Evolutionary conservation across 148 eudicot genomes (phyloP), one percentile per base, ranked within the genome.

Genomic region (Nepenthes gracilis): DNA sequence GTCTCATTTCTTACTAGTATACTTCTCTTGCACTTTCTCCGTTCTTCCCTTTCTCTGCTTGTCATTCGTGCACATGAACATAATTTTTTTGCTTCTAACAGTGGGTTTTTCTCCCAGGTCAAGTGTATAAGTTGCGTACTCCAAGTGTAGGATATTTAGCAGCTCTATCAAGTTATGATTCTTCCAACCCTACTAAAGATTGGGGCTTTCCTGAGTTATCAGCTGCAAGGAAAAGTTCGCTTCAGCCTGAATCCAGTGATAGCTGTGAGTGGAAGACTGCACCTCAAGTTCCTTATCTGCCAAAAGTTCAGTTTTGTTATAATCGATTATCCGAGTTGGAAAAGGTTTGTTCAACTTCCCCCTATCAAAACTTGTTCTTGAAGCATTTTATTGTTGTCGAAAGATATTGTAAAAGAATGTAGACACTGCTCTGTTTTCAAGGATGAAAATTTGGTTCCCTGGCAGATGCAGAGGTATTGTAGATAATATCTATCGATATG

Each of bases 131-230:
- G 73, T 67, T 94, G 73, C 77, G 83, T 74, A 86, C 62, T 67
- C 95, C 99, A 37, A 85, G 80, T 74, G 73, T 70, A 45, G 70
- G 72, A 60, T 81, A 86, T 72, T 55, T 94, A 70, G 75, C 81
- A 49, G 78, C 87, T 8, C 63, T 85, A 65, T 69, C 87, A 38
- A 62, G 55, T 66, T 81, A 76, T 70, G 95, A 94, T 78, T 83
- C 99, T 59, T 89, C 99, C 35, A 81, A 94, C 64, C 99, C 97
- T 62, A 89, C 99, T 55, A 83, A 78, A 65, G 90, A 81, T 43
- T 94, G 97, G 97, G 87, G 92, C 54, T 94, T 84, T 67, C 95
- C 97, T 35, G 85, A 75, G 68, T 54, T 86, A 58, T 77, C 86
- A 35, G 54, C 63, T 58, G 75, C 74, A 64, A 68, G 43, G 37